A percentile compares a stretch with the other conserved stretches of the same genome.
phyloP scores from a whole-genome alignment of 805 yeast genomes.

The Pichia cephalocereana region DNA sequence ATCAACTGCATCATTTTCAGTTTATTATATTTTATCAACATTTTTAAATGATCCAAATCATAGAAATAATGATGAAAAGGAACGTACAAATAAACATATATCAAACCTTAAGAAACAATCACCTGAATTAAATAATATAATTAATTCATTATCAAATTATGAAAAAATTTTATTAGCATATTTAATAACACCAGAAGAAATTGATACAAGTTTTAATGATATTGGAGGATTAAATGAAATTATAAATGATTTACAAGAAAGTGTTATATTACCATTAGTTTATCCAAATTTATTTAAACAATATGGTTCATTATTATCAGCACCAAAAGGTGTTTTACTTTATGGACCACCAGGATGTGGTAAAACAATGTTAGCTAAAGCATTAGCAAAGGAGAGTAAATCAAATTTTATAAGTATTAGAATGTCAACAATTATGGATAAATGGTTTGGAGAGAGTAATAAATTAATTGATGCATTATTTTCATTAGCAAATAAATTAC shows the following conservation, averaged over 20 bases:
- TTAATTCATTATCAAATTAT: constrained; percentile 44
- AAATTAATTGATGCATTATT: constrained; percentile 90
- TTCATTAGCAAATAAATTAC: constrained; percentile 77
- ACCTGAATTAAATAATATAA: constrained; percentile 47
- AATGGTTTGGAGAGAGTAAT: constrained; percentile 96
- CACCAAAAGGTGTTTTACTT: constrained; percentile 89
- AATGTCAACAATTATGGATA: constrained; percentile 92
- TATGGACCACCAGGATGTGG: constrained; percentile 99
- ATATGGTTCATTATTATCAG: constrained; percentile 62
- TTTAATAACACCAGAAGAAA: constrained; percentile 78
- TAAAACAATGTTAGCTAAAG: constrained; percentile 94
- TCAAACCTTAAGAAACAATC: constrained; percentile 48
- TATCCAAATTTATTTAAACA: constrained; percentile 66
- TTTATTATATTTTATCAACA: constrained; percentile 35
- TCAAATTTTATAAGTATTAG: constrained; percentile 87
- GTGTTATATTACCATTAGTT: constrained; percentile 80
- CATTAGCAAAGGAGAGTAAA: constrained; percentile 82
- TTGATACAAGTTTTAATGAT: constrained; percentile 65
- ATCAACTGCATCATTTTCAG: constrained; percentile 44
- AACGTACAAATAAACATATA: constrained; percentile 46
- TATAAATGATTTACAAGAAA: constrained; percentile 77
- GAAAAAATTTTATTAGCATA: constrained; percentile 71
- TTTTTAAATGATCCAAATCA: constrained; percentile 25
- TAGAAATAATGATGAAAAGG: constrained; percentile 50
- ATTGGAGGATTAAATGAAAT: constrained; percentile 84